Base-by-base conservation (phyloP, 148 eudicot species). In the Camellia lanceoleosa region DNA sequence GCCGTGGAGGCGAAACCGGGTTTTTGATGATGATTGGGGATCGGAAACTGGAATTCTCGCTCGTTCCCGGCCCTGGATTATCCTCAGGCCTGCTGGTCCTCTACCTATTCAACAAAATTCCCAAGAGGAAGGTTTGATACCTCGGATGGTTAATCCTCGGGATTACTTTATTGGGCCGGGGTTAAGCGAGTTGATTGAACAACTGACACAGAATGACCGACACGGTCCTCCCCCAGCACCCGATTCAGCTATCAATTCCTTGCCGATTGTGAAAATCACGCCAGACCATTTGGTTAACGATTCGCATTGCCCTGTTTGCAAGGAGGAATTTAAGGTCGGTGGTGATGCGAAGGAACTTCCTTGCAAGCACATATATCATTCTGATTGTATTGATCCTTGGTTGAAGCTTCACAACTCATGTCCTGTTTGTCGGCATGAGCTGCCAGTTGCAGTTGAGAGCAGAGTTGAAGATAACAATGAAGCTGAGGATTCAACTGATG, bases 331-430 rank as follows among this genome's bases (percentile, higher is more conserved):
- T 44, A 84, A 85, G 76, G 85, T 89, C 1, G 98, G 98, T 30
- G 85, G 70, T 44, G 97, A 92, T 63, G 99, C 88, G 3, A 89
- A 71, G 61, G 90, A 92, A 81, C 42, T 95, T 54, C 97, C 97
- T 0, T 95, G 99, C 75, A 84, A 90, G 5, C 99, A 95, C 63
- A 80, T 92, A 43, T 93, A 87, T 70, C 99, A 95, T 82, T 86
- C 90, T 5, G 95, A 92, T 4, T 93, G 97, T 78, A 92, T 95
- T 51, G 90, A 92, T 4, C 93, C 99, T 2, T 95, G 99, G 98
- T 82, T 95, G 76, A 89, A 92, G 88, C 89, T 95, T 41, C 97
- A 93, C 63, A 95, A 95, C 72, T 86, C 99, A 19, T 95, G 99
- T 71, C 99, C 99, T 0, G 97, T 95, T 58, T 95, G 99, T 64